Percentiles rank a stretch among this genome's conserved stretches.
These are phyloP conservation scores for Pythium myriotylum DNA, from an alignment of 352 stramenopile genomes.

Conservation along the genomic window DNA sequence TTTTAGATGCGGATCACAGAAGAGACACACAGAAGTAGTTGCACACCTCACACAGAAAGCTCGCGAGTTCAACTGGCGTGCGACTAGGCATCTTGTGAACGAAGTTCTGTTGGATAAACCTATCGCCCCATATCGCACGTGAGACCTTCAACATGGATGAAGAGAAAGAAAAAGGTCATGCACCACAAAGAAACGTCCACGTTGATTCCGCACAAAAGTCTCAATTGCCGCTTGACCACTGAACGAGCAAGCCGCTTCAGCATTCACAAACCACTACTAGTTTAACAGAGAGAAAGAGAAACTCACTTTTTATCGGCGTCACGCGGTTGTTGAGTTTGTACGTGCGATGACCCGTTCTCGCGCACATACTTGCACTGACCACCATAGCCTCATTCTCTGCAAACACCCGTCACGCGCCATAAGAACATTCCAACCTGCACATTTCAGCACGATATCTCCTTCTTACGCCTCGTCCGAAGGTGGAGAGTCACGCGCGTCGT, in stretches of 20 bases:
- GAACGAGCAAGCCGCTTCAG: not conserved
- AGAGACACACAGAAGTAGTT: not conserved
- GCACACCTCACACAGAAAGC: constrained; percentile 43
- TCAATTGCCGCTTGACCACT: constrained; percentile 48
- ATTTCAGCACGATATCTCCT: not conserved
- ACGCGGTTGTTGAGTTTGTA: constrained; percentile 45
- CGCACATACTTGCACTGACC: constrained; percentile 32
- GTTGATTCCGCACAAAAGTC: constrained; percentile 40
- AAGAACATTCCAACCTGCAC: not conserved
- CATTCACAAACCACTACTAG: no score
- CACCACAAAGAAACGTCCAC: constrained; percentile 47
- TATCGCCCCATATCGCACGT: constrained; percentile 4
- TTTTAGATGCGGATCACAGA: not conserved
- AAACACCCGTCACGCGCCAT: not conserved
- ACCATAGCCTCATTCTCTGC: constrained; percentile 32
- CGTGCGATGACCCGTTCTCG: constrained; percentile 30
- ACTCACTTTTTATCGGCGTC: constrained; percentile 41
- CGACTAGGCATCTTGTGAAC: constrained; percentile 41
- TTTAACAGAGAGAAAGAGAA: not conserved
- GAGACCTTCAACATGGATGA: not conserved
- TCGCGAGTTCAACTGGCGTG: constrained; percentile 34
- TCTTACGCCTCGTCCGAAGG: constrained; percentile 30
- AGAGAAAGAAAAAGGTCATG: not conserved
- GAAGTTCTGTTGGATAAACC: constrained; percentile 49
- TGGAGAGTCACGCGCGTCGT: constrained; percentile 34